phyloP scores from a whole-genome alignment of 1,284 basidiomycete genomes.

The Boletus hoseneyae region DNA sequence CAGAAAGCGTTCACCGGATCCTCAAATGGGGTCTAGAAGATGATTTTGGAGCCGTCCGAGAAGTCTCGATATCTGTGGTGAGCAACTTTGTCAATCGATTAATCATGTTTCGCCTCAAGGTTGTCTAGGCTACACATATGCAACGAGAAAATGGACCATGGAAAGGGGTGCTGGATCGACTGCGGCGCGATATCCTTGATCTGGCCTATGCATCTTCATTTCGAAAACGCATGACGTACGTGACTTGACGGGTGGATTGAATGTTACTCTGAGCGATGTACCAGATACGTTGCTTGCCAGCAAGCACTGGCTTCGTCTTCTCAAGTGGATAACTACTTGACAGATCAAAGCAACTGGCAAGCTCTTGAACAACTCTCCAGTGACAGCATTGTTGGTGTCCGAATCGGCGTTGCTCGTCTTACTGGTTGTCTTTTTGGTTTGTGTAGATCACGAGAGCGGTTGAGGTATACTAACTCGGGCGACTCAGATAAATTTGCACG shows the following conservation, averaged over 20 bases:
- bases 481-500: constrained; percentile 26
- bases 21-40: constrained; percentile 74
- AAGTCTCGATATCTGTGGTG: constrained; percentile 58
- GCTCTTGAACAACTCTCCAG: constrained; percentile 55
- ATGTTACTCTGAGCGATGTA: constrained; percentile 7
- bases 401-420: constrained; percentile 79
- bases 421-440: constrained; percentile 53
- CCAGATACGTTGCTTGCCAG: constrained; percentile 68
- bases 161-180: constrained; percentile 35
- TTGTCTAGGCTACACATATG: constrained; percentile 23
- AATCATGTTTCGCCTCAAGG: constrained; percentile 8
- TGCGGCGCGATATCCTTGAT: constrained; percentile 50
- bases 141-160: constrained; percentile 23
- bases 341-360: constrained; percentile 55
- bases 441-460: constrained; percentile 20
- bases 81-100: constrained; percentile 10
- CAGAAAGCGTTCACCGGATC: constrained; percentile 39
- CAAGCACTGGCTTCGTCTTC: constrained; percentile 54
- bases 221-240: constrained; percentile 74
- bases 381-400: constrained; percentile 83
- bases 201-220: constrained; percentile 57
- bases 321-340: constrained; percentile 38
- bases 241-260: constrained; percentile 20
- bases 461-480: constrained; percentile 7
- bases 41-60: constrained; percentile 79